phyloP scores from a whole-genome alignment of 768 basidiomycete genomes.

The Amanita rimosa region DNA sequence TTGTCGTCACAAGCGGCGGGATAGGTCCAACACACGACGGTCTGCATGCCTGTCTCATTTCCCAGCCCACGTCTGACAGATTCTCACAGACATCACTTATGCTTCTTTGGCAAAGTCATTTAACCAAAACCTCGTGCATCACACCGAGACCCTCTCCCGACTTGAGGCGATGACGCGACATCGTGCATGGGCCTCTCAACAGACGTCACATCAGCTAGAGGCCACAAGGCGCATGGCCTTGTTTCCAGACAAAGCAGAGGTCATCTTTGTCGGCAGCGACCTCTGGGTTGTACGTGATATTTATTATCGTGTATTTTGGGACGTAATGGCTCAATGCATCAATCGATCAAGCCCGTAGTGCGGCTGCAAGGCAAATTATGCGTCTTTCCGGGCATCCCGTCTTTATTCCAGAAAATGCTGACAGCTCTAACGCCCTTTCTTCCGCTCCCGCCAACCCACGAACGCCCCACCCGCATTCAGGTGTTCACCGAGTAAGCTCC shows the following conservation, averaged over 20 bases:
- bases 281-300: constrained; percentile 70
- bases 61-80: background rate
- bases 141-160: constrained; percentile 66
- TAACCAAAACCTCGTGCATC: constrained; percentile 52
- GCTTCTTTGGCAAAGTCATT: constrained; percentile 82
- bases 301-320: background rate
- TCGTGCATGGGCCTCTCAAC: constrained; percentile 43
- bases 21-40: constrained; percentile 90
- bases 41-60: constrained; percentile 18
- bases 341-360: constrained; percentile 53
- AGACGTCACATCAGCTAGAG: constrained; percentile 61
- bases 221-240: constrained; percentile 86
- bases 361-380: constrained; percentile 79
- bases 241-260: constrained; percentile 72
- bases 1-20: constrained; percentile 85
- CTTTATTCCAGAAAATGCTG: constrained; percentile 74
- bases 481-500: constrained; percentile 64
- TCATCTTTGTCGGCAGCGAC: constrained; percentile 67
- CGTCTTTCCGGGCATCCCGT: constrained; percentile 86
- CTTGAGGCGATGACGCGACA: constrained; percentile 54
- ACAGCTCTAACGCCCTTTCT: constrained; percentile 62
- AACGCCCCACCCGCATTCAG: constrained; percentile 71
- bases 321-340: background rate
- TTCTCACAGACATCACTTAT: constrained; percentile 72
- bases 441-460: constrained; percentile 62